Base-by-base conservation (phyloP, 2,329 filamentous ascomycete species). In the Alternaria solani region DNA sequence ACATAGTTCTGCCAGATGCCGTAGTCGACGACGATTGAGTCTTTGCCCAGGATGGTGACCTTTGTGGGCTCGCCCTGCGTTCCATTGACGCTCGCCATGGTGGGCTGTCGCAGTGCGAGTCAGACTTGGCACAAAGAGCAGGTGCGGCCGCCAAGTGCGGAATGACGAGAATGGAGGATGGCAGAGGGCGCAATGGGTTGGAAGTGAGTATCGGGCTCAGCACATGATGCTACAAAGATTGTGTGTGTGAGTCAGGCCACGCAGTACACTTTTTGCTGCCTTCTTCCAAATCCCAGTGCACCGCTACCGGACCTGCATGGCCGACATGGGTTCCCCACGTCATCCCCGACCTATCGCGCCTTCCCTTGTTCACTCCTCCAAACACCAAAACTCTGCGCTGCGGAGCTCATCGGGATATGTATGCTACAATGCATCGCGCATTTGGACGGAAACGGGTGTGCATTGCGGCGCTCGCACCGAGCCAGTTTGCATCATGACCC, bases 1-100 rank as follows among this genome's bases (percentile, higher is more conserved):
- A 98, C 89, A 77, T 91, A 95, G 75, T 86, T 86, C 65, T 90
- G 87, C 92, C 94, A 97, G 57, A 99, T 87, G 66, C 91, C 92
- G 77, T 96, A 93, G 77, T 97, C 93, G 73, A 97, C 90, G 65
- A 97, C 85, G 70, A 99, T 98, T 74, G 90, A 91, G 70, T 97
- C 92, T 74, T 92, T 91, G 68, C 93, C 93, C 60, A 99, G 84
- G 69, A 99, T 96, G 36, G 87, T 85, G 74, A 98, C 93, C 75
- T 84, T 87, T 52, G 85, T 86, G 57, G 87, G 85, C 67, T 73
- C 64, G 26, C 63, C 55, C n/a, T 67, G 51, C 42, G 64, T 64
- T 54, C 68, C 69, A 66, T 70, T 69, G 43, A 66, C 64, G 56
- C 69, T 64, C 47, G 75, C 69, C 76, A 78, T 78, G 61, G 54